phyloP scores from a whole-genome alignment of 768 basidiomycete genomes.

The Auriscalpium orientale region DNA sequence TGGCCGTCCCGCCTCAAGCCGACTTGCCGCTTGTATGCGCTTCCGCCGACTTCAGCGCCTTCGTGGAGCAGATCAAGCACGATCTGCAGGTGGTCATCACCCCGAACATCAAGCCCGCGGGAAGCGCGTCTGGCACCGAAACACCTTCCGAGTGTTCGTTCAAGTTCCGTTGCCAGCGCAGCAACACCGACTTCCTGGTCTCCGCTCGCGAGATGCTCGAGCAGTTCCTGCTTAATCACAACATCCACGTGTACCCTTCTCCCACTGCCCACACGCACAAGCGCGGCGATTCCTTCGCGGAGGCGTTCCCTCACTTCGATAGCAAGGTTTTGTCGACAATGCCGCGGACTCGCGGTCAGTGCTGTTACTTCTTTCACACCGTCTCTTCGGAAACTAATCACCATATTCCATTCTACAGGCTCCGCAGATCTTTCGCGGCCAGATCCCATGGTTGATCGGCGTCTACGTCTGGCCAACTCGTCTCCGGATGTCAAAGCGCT shows the following conservation, averaged over 20 bases:
- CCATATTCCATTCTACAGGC: slow-evolving; percentile 34
- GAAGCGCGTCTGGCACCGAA: slow-evolving; percentile 47
- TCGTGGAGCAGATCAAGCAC: slow-evolving; percentile 86
- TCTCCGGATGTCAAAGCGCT: slow-evolving; percentile 94
- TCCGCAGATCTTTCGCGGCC: slow-evolving; percentile 71
- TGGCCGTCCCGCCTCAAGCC: slow-evolving; percentile 77
- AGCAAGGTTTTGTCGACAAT: slow-evolving; percentile 84
- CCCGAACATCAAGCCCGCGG: slow-evolving; percentile 59
- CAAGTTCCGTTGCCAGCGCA: slow-evolving; percentile 93
- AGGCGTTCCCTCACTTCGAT: slow-evolving; percentile 94
- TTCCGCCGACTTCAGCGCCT: slow-evolving; percentile 76
- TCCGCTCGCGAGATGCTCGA: slow-evolving; percentile 90
- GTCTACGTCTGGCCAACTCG: slow-evolving; percentile 78
- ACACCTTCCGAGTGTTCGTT: slow-evolving; percentile 75
- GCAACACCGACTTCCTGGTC: slow-evolving; percentile 88
- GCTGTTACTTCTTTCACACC: neutral
- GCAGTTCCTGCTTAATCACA: slow-evolving; percentile 80
- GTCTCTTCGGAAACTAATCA: slow-evolving; percentile 11
- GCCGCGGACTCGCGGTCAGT: slow-evolving; percentile 50
- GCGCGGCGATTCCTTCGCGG: slow-evolving; percentile 87
- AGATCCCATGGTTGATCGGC: slow-evolving; percentile 62
- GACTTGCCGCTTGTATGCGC: slow-evolving; percentile 72
- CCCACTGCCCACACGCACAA: slow-evolving; percentile 74
- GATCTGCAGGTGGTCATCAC: slow-evolving; percentile 89
- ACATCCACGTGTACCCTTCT: slow-evolving; percentile 75